Conservation (phyloP, 805 yeast species). For the Spathaspora sp. region DNA sequence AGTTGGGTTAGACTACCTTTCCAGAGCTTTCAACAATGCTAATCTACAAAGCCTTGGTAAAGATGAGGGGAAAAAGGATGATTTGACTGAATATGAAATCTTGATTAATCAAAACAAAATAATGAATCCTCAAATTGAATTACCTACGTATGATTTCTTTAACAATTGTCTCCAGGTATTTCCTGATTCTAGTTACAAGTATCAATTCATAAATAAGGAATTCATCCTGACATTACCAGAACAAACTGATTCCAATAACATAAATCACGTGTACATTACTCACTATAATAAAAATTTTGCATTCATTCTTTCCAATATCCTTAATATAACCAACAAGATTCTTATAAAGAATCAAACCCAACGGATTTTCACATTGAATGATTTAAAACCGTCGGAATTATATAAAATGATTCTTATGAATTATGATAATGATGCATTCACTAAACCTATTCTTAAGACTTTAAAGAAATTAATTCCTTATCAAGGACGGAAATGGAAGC, state of each 20-base stretch:
- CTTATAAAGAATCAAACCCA: slow-evolving; percentile 65
- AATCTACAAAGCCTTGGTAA: slow-evolving; percentile 23
- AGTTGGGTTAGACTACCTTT: slow-evolving; percentile 27
- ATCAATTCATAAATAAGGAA: slow-evolving; percentile 26
- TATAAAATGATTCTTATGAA: slow-evolving; percentile 56
- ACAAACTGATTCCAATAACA: slow-evolving; percentile 21
- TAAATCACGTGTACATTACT: slow-evolving; percentile 23
- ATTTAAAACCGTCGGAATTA: slow-evolving; percentile 58
- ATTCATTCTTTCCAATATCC: slow-evolving; percentile 45
- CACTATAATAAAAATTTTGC: slow-evolving; percentile 42
- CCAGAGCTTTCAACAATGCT: slow-evolving; percentile 31
- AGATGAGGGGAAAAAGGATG: slow-evolving; percentile 7
- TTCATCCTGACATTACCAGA: slow-evolving; percentile 25
- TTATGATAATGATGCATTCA: slow-evolving; percentile 55
- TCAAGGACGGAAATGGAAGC: slow-evolving; percentile 92
- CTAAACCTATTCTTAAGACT: slow-evolving; percentile 67
- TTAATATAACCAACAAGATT: slow-evolving; percentile 54
- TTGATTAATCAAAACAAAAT: slow-evolving; percentile 35
- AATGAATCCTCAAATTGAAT: slow-evolving; percentile 32
- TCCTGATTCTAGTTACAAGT: slow-evolving; percentile 10
- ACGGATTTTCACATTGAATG: slow-evolving; percentile 61
- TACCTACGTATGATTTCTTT: slow-evolving; percentile 35
- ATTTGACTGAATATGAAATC: slow-evolving; percentile 26
- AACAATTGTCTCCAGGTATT: slow-evolving; percentile 26
- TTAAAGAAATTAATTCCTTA: slow-evolving; percentile 81